Evolutionary conservation across 768 basidiomycete species (phyloP).

Genomic region (Termitomyces sp.): DNA sequence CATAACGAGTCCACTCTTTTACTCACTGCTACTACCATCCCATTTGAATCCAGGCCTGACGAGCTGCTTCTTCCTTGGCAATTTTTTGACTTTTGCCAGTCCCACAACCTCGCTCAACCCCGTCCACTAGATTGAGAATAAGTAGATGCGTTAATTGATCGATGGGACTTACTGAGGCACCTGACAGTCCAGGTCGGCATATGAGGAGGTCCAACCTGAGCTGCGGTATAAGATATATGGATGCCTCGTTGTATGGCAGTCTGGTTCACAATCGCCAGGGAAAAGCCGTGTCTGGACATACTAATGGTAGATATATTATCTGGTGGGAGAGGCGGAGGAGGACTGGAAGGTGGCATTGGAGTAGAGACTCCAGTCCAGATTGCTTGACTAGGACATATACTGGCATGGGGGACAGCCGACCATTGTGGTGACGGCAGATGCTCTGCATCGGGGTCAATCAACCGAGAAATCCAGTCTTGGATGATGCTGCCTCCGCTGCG

Average conservation of each 20-base stretch:
- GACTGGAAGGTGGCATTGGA: slow-evolving; percentile 21
- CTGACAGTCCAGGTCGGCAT: slow-evolving; percentile 52
- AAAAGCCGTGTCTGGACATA: slow-evolving; percentile 16
- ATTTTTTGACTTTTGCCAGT: slow-evolving; percentile 53
- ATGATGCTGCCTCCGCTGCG: slow-evolving; percentile 45
- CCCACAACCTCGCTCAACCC: slow-evolving; percentile 42
- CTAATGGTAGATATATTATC: slow-evolving; percentile 6
- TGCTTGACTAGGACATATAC: slow-evolving; percentile 3
- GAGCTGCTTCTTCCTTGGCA: slow-evolving; percentile 69
- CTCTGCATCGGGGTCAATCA: slow-evolving; percentile 43
- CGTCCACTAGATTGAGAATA: slow-evolving; percentile 38
- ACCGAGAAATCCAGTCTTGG: slow-evolving; percentile 52
- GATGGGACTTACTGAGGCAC: slow-evolving; percentile 39
- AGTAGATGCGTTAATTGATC: neutral
- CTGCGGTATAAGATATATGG: slow-evolving; percentile 40
- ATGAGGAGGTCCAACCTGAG: slow-evolving; percentile 46
- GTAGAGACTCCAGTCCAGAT: slow-evolving; percentile 14
- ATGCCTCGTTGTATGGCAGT: slow-evolving; percentile 43
- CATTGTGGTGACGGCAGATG: neutral
- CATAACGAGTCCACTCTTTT: slow-evolving; percentile 9
- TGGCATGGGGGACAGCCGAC: slow-evolving; percentile 9
- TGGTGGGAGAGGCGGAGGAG: slow-evolving; percentile 31
- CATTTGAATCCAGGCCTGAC: slow-evolving; percentile 46
- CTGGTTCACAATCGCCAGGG: slow-evolving; percentile 47
- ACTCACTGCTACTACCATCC: slow-evolving; percentile 37